Evolutionary conservation across 805 yeast genomes (phyloP).

Genomic region (Ogataea methanolica): DNA sequence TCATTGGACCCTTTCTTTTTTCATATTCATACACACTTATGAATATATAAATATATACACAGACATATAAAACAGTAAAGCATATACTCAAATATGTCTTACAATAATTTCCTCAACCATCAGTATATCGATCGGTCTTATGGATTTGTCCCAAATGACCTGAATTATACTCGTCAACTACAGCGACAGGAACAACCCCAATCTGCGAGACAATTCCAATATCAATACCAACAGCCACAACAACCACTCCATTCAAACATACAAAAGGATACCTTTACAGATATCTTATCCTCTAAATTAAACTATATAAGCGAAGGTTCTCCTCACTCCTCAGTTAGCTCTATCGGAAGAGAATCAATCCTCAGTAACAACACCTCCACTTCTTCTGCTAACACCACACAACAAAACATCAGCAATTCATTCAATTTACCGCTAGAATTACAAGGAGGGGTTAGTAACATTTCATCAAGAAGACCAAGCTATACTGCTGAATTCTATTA

Average conservation of each 20-base stretch:
- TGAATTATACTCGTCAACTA: background rate
- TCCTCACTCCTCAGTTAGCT: slow-evolving; percentile 28
- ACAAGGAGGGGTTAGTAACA: slow-evolving; percentile 60
- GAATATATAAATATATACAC: no score
- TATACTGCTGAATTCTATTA: slow-evolving; percentile 66
- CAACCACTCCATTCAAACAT: slow-evolving; percentile 6
- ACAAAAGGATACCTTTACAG: slow-evolving; percentile 16
- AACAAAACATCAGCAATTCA: slow-evolving; percentile 9
- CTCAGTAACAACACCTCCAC: slow-evolving; percentile 9
- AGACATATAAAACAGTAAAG: no score
- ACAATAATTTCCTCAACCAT: background rate
- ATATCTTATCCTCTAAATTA: slow-evolving; percentile 14
- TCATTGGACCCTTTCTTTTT: no score
- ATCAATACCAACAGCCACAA: slow-evolving; percentile 3
- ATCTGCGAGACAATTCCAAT: slow-evolving; percentile 1
- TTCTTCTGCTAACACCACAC: background rate
- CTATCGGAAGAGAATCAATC: slow-evolving; percentile 25
- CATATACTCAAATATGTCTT: background rate
- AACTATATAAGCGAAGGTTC: slow-evolving; percentile 19
- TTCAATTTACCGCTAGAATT: slow-evolving; percentile 53
- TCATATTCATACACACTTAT: no score
- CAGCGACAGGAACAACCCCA: background rate
- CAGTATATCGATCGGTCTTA: slow-evolving; percentile 1
- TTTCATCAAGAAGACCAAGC: slow-evolving; percentile 67
- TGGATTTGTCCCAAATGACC: background rate